Conservation (phyloP, 2,329 filamentous ascomycete genomes). For the Botrytis paeoniae region DNA sequence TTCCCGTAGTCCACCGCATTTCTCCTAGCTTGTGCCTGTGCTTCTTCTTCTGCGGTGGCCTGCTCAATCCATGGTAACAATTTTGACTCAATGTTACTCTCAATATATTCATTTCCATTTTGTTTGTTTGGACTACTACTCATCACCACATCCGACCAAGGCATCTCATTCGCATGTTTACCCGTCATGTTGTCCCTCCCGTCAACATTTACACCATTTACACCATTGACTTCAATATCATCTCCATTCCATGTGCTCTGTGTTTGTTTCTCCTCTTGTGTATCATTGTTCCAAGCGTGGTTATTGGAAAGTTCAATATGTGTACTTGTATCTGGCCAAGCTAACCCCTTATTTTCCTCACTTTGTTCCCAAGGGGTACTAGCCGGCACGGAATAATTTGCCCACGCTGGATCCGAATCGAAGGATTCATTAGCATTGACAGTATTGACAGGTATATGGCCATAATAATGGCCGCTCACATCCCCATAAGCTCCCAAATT, state of each 20-base stretch:
- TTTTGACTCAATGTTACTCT: constrained; percentile 17
- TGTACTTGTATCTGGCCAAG: constrained; percentile 11
- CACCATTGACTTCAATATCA: not conserved
- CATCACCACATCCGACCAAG: constrained; percentile 15
- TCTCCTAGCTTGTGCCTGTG: constrained; percentile 16
- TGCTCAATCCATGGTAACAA: constrained; percentile 19
- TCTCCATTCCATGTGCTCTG: constrained; percentile 6
- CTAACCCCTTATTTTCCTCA: constrained; percentile 1
- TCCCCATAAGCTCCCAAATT: constrained; percentile 3
- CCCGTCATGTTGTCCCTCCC: not conserved
- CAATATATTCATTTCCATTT: constrained; percentile 12
- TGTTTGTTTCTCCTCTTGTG: not conserved
- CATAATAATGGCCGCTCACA: not conserved
- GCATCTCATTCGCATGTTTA: not conserved
- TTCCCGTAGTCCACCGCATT: not conserved
- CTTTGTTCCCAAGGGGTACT: not conserved
- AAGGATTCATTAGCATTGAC: not conserved
- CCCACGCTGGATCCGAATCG: constrained; percentile 7
- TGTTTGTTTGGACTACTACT: constrained; percentile 11
- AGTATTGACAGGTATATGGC: not conserved
- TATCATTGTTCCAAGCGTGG: not conserved
- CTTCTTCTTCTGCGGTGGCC: constrained; percentile 16
- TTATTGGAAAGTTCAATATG: constrained; percentile 3
- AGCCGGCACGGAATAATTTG: not conserved
- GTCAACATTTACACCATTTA: not conserved